Evolutionary conservation across 192 early-diverging fungal species (phyloP).

Genomic region (Kickxella alabastrina): DNA sequence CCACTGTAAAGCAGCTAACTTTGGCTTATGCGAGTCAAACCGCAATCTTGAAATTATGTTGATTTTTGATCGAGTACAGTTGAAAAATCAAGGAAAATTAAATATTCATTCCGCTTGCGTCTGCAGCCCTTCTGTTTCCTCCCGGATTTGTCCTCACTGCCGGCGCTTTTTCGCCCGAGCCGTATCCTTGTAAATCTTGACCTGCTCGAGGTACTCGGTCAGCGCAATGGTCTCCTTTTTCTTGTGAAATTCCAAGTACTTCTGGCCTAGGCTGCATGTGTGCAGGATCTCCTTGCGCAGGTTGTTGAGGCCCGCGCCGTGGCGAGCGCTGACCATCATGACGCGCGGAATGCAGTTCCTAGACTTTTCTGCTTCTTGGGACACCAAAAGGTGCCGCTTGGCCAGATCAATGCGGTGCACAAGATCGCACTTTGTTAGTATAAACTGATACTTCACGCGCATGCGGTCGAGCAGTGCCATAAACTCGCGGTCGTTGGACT

Average conservation of each 20-base stretch:
- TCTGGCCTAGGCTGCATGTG: conserved; percentile 47
- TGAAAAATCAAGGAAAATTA: too few species aligned
- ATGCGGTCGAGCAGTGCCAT: conserved; percentile 40
- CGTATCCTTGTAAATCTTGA: conserved; percentile 40
- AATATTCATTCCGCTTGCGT: too few species aligned
- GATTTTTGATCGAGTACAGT: too few species aligned
- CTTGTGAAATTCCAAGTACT: conserved; percentile 45
- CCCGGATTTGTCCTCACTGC: too few species aligned
- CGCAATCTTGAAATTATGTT: too few species aligned
- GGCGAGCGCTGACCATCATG: conserved; percentile 62
- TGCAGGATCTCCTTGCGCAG: conserved; percentile 68
- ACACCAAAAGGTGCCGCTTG: conserved; percentile 54
- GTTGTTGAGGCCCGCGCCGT: conserved; percentile 59
- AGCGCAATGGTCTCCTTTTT: conserved; percentile 41
- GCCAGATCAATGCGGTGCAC: conserved; percentile 61
- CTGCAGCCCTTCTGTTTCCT: too few species aligned
- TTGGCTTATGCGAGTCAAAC: too few species aligned
- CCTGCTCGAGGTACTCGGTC: conserved; percentile 41
- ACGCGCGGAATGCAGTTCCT: conserved; percentile 47
- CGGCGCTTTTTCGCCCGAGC: conserved; percentile 20
- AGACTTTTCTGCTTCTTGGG: conserved; percentile 37
- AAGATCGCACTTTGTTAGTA: conserved; percentile 71
- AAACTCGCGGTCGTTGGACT: conserved; percentile 46
- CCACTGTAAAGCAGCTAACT: too few species aligned
- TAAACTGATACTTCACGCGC: conserved; percentile 41